A percentile compares a stretch with the other conserved stretches of the same genome.
phyloP scores from a whole-genome alignment of 352 stramenopile species.

The Globisporangium heterothallicum region DNA sequence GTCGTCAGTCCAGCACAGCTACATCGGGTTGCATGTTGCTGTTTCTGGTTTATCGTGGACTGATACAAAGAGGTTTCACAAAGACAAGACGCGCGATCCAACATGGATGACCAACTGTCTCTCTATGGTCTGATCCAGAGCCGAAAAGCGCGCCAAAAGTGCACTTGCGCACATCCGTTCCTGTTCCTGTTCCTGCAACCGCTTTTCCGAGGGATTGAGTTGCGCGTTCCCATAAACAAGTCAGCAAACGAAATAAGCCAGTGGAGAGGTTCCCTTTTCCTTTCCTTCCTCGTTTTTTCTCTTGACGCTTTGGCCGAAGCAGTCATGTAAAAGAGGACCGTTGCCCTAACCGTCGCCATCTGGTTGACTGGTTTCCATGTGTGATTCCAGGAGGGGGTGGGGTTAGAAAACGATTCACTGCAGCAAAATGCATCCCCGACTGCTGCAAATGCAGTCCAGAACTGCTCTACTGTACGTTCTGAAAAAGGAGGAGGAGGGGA shows the following conservation, averaged over 20 bases:
- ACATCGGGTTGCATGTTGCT: not conserved
- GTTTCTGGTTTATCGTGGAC: not conserved
- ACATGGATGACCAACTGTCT: slow-evolving; percentile 15
- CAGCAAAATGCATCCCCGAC: too few relatives aligned
- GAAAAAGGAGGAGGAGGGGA: not conserved
- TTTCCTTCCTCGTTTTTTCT: not conserved
- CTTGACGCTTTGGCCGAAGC: too few relatives aligned
- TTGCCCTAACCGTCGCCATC: not conserved
- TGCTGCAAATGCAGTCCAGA: not conserved
- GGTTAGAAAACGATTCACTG: not conserved
- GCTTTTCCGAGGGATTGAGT: not conserved
- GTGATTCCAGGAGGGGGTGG: not conserved
- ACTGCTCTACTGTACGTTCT: too few relatives aligned
- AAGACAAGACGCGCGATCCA: not conserved
- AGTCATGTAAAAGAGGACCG: not conserved
- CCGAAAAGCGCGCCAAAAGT: too few relatives aligned
- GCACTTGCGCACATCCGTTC: too few relatives aligned
- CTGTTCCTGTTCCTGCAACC: not conserved
- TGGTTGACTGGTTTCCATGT: too few relatives aligned
- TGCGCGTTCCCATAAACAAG: not conserved
- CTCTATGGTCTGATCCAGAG: not conserved
- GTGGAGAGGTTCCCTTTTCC: not conserved
- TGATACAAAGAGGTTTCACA: not conserved
- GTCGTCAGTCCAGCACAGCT: not conserved
- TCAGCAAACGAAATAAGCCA: not conserved